These are phyloP conservation scores for Nectriaceae sp. DNA, from an alignment of 2,329 filamentous ascomycete genomes.

Conservation along the genomic window DNA sequence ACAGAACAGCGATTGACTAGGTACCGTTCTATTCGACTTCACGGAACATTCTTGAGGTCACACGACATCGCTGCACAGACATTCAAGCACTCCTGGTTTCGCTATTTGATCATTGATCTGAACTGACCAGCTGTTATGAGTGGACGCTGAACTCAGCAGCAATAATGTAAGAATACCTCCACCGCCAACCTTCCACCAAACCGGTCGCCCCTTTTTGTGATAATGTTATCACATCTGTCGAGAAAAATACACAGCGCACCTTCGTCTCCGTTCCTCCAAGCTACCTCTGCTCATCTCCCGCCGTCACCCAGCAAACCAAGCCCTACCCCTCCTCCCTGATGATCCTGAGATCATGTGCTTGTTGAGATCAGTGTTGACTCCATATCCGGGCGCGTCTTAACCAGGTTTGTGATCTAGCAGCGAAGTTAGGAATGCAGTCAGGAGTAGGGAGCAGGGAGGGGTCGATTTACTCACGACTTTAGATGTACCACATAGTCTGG, in stretches of 20 bases:
- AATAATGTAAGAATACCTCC: slow-evolving; percentile 31
- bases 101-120: neutral
- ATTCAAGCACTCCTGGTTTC: too few relatives aligned
- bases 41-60: too few relatives aligned
- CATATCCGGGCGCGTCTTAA: too few relatives aligned
- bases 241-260: neutral
- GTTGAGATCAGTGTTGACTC: neutral
- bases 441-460: too few relatives aligned
- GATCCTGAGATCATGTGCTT: neutral
- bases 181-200: slow-evolving; percentile 37
- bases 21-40: too few relatives aligned
- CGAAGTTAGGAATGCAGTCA: too few relatives aligned
- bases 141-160: neutral
- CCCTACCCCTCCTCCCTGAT: neutral
- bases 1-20: too few relatives aligned
- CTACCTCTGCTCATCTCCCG: slow-evolving; percentile 25
- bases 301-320: neutral
- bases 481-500: slow-evolving; percentile 49
- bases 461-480: neutral
- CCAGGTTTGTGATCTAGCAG: too few relatives aligned
- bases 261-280: slow-evolving; percentile 16
- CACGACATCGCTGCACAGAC: too few relatives aligned
- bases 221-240: slow-evolving; percentile 3
- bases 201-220: slow-evolving; percentile 36
- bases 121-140: neutral